These are phyloP conservation scores for Geum urbanum DNA, from an alignment of 306 rosid genomes.

Conservation along the genomic window DNA sequence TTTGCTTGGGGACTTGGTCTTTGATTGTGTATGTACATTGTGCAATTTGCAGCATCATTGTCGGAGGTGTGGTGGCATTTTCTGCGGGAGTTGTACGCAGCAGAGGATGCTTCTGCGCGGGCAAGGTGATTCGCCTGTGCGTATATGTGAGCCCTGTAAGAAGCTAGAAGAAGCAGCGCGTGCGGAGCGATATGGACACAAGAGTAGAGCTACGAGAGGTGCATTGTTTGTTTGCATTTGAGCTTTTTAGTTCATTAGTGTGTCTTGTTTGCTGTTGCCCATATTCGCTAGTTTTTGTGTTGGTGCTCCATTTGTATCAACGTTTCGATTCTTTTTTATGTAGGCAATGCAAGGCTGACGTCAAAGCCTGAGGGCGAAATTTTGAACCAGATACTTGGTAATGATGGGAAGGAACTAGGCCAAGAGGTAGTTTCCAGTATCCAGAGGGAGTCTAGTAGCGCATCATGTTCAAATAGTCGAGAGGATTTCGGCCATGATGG, in stretches of 20 bases:
- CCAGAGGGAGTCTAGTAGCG: constrained; percentile 28
- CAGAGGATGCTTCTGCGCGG: constrained; percentile 88
- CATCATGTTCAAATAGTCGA: constrained; percentile 46
- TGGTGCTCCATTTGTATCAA: constrained; percentile 1
- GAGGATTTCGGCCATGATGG: constrained; percentile 30
- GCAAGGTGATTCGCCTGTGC: constrained; percentile 95
- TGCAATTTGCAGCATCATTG: constrained; percentile 82
- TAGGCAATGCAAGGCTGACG: constrained; percentile 67
- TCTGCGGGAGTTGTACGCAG: constrained; percentile 76
- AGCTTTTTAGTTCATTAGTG: background rate
- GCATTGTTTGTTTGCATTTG: background rate
- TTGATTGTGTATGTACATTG: too few species aligned
- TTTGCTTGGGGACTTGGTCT: too few species aligned
- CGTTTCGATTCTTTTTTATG: constrained; percentile 18
- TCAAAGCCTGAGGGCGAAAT: constrained; percentile 61
- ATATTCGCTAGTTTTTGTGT: background rate
- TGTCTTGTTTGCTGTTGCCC: background rate
- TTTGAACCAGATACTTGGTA: constrained; percentile 58
- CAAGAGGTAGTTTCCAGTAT: constrained; percentile 49
- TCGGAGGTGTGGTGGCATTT: constrained; percentile 92
- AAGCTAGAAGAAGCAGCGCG: constrained; percentile 94
- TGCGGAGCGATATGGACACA: constrained; percentile 78
- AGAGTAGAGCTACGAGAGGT: constrained; percentile 66
- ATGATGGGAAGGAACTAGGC: constrained; percentile 45
- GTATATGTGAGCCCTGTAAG: constrained; percentile 92